These are phyloP conservation scores for Nemania abortiva DNA, from an alignment of 2,329 filamentous ascomycete genomes.

Conservation along the genomic window DNA sequence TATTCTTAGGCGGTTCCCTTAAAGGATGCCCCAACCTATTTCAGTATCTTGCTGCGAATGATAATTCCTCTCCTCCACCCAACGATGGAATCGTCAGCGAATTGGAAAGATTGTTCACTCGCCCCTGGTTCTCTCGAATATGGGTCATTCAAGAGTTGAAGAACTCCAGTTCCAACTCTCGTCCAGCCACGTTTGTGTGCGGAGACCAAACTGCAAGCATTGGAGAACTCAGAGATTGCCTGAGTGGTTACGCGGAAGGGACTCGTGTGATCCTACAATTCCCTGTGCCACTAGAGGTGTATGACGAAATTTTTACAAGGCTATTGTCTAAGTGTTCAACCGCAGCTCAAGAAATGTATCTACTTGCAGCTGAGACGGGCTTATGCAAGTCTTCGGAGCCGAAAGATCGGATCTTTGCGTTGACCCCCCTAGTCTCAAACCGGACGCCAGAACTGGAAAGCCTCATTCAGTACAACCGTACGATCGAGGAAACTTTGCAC, in stretches of 20 bases:
- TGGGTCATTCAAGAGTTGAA: slow-evolving; percentile 16
- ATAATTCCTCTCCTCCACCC: neutral
- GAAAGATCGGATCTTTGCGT: slow-evolving; percentile 12
- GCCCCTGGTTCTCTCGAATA: neutral
- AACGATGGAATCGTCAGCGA: neutral
- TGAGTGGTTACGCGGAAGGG: neutral
- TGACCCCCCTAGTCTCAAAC: neutral
- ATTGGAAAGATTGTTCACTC: neutral
- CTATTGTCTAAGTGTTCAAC: neutral
- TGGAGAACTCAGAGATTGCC: neutral
- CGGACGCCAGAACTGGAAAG: neutral
- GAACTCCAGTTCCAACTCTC: neutral
- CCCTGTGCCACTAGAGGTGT: slow-evolving; percentile 1
- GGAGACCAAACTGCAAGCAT: neutral
- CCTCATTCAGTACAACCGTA: slow-evolving; percentile 4
- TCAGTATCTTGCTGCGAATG: neutral
- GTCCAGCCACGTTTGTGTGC: slow-evolving; percentile 2
- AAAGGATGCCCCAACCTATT: neutral
- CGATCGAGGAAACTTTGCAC: neutral
- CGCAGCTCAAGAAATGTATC: neutral
- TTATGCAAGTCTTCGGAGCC: slow-evolving; percentile 4
- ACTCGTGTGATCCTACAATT: neutral
- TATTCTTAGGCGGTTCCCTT: slow-evolving; percentile 6
- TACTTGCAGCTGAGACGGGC: neutral
- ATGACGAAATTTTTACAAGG: neutral